Base-by-base conservation (phyloP, 208 protist species). In the Wallacemonas sp. region DNA sequence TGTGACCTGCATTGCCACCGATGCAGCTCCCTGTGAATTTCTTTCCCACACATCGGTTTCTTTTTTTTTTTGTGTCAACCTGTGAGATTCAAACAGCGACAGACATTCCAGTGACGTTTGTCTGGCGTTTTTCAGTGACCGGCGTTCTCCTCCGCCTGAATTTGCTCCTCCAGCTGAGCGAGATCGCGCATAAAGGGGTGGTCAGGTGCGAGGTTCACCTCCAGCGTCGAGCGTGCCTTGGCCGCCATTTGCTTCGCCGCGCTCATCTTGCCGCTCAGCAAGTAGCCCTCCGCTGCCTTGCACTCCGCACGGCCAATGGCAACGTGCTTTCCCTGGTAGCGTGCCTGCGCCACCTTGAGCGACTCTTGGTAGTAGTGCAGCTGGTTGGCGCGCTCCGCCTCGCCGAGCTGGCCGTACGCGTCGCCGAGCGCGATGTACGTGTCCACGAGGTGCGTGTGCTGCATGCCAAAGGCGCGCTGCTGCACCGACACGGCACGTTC, bases 401-500 rank as follows among this genome's bases (percentile, higher is more conserved):
- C 81, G 31, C 69, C 79, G 31, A 96, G 72, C n/a, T 81, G 39
- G 23, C 68, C 78, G 69, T 76, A 92, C 16, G 84, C 84, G 67
- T 91, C 82, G 5, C 82, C 88, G 4, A 94, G 66, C 12, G 80
- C 79, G 33, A 81, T 82, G 61, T 89, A 92, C 2, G 86, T 92
- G 41, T 86, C 77, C 42, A 94, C 70, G 26, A 96, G 80, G 36
- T 84, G 65, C 16, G 77, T 76, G 67, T 92, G 91, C 61, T 92
- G 82, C 48, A 70, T 77, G 28, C 88, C 91, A 79, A 94, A 89
- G 26, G 86, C 76, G n/a, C 86, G 79, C 61, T 82, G 78, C 78
- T 96, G 91, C 41, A 93, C 63, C 38, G 84, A 75, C 42, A 94
- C 73, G 38, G 91, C 81, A 55, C 77, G 74, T 61, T 96, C 88